Base-by-base conservation (phyloP, 306 rosid species). In the Dicorynia guianensis region DNA sequence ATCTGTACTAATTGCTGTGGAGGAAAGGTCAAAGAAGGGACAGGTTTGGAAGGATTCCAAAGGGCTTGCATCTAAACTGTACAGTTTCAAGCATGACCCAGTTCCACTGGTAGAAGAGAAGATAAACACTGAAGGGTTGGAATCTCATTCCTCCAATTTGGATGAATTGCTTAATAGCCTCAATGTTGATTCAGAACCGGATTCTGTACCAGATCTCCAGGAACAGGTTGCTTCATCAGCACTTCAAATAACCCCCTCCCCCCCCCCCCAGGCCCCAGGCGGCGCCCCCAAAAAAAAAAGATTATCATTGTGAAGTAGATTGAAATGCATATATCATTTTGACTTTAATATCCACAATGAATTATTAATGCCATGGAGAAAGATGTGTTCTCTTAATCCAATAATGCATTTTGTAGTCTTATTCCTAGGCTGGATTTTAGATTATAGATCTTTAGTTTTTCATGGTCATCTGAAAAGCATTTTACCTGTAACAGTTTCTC, bases 11-110 rank as follows among this genome's bases (percentile, higher is more conserved):
- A 85, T 14, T 14, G 83, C 86, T 67, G 69, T 87, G 30, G 96
- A 90, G 81, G 97, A 95, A 80, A 88, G 96, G 85, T 72, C 93
- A 67, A 83, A 43, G 71, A 76, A 72, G 67, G 95, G 93, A 69
- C 76, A 83, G 55, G 85, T 79, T 83, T 87, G 90, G 89, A 92
- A 92, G 71, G 97, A 94, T 75, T 83, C 97, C 50, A 94, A 90
- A 77, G 93, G 98, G 76, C 86, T 92, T 49, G 93, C 97, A 66
- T 80, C 98, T 68, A 94, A 92, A 84, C 82, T 92, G 43, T 92
- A 94, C 76, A 94, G 97, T 83, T 92, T 90, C 84, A 95, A 92
- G 86, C 93, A 84, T 52, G 93, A 87, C 66, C 89, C 74, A 15
- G 84, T 71, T 62, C 76, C 88, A 17, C 69, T 83, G 54, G 77